Percentiles rank a stretch among this genome's conserved stretches.
Conservation (phyloP, 2,329 filamentous ascomycete genomes). For the Cercospora zeina region DNA sequence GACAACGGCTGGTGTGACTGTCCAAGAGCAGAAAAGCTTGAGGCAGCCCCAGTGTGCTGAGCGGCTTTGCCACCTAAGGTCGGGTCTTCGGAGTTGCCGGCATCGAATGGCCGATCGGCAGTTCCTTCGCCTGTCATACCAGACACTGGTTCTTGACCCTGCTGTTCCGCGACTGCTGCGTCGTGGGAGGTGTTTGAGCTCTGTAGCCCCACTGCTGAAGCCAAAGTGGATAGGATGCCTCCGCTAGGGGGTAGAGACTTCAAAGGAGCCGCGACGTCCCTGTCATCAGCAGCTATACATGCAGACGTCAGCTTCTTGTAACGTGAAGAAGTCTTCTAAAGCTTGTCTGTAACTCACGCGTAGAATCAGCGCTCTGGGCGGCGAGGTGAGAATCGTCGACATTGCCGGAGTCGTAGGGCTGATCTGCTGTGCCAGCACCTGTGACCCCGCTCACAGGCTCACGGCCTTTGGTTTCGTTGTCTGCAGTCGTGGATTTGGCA, state of each 20-base stretch:
- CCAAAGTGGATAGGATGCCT: slow-evolving; percentile 11
- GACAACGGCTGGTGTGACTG: not conserved
- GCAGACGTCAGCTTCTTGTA: slow-evolving; percentile 1
- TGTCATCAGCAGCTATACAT: not conserved
- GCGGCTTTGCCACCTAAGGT: not conserved
- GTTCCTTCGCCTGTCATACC: slow-evolving; percentile 9
- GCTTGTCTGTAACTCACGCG: slow-evolving; percentile 6
- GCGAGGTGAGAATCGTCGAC: slow-evolving; percentile 11
- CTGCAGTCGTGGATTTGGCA: slow-evolving; percentile 10
- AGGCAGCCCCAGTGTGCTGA: not conserved
- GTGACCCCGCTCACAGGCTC: slow-evolving; percentile 17
- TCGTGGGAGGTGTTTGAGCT: slow-evolving; percentile 2
- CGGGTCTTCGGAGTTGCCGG: slow-evolving; percentile 1
- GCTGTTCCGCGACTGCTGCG: not conserved
- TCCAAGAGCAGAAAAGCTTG: not conserved
- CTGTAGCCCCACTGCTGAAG: slow-evolving; percentile 12
- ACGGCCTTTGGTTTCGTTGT: slow-evolving; percentile 10
- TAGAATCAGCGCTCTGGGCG: not conserved
- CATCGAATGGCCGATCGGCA: slow-evolving; percentile 12
- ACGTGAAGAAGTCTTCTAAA: not conserved
- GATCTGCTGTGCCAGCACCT: slow-evolving; percentile 18
- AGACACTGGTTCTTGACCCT: slow-evolving; percentile 9
- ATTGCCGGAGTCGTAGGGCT: slow-evolving; percentile 21
- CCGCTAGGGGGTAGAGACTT: slow-evolving; percentile 10
- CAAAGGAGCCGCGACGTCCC: slow-evolving; percentile 5